Evolutionary conservation across 805 yeast genomes (phyloP).

Genomic region (Pichia nakasei): DNA sequence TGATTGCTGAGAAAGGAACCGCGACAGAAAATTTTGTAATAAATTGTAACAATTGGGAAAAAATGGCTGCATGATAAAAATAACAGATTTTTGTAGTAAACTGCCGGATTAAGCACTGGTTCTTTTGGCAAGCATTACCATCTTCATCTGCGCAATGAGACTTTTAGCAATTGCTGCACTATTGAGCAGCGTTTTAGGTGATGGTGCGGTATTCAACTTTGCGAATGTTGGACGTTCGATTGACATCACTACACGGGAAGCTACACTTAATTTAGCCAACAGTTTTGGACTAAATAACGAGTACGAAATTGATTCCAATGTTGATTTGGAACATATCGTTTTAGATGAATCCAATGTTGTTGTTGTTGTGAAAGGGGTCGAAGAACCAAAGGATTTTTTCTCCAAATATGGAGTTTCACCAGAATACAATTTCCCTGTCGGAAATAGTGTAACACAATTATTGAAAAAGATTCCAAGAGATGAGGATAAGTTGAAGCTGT

Average conservation of each 20-base stretch:
- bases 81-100: too few species aligned
- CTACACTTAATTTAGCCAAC: constrained; percentile 35
- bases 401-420: constrained; percentile 14
- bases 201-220: neutral
- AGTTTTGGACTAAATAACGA: constrained; percentile 33
- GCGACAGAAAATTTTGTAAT: too few species aligned
- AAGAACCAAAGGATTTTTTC: constrained; percentile 26
- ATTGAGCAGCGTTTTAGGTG: neutral
- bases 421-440: constrained; percentile 12
- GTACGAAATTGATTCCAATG: constrained; percentile 27
- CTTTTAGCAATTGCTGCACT: neutral
- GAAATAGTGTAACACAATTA: constrained; percentile 6
- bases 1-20: too few species aligned
- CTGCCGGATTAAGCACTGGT: too few species aligned
- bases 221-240: neutral
- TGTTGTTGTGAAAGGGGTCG: constrained; percentile 34
- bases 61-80: too few species aligned
- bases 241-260: neutral
- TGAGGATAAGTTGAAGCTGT: constrained; percentile 7
- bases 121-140: too few species aligned
- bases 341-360: constrained; percentile 5
- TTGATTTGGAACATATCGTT: constrained; percentile 15
- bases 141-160: neutral
- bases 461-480: constrained; percentile 24
- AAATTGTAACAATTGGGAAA: too few species aligned